Evolutionary conservation across 1,139 yeast genomes (phyloP).

Genomic region (Hyphopichia pseudoburtonii): DNA sequence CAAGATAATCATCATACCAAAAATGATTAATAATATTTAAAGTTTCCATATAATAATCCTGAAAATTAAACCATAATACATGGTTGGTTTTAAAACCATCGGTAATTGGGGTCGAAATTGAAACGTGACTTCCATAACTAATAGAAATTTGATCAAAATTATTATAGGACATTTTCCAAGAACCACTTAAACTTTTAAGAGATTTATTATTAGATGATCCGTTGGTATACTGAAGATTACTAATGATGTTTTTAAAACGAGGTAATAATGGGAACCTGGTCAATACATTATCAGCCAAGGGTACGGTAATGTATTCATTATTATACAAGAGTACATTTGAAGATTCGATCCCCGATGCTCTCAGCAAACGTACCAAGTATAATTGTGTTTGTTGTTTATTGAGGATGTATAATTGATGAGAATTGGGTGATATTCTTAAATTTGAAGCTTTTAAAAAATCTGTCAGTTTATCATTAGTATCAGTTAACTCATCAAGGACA

Average conservation of each 20-base stretch:
- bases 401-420: conserved; percentile 24
- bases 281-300: conserved; percentile 9
- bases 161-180: conserved; percentile 25
- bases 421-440: conserved; percentile 27
- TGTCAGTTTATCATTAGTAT: conserved; percentile 13
- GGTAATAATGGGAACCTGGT: conserved; percentile 34
- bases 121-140: conserved; percentile 28
- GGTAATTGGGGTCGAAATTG: conserved; percentile 39
- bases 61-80: conserved; percentile 42
- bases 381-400: conserved; percentile 18
- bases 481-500: conserved; percentile 24
- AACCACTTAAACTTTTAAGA: conserved; percentile 16
- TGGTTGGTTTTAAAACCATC: conserved; percentile 30
- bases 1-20: conserved; percentile 36
- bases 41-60: conserved; percentile 31
- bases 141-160: conserved; percentile 29
- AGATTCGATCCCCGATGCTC: conserved; percentile 12
- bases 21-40: conserved; percentile 38
- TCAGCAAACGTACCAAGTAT: conserved; percentile 22
- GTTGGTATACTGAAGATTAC: conserved; percentile 20
- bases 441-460: conserved; percentile 24
- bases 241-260: conserved; percentile 26
- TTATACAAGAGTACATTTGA: conserved; percentile 21
- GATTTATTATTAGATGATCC: conserved; percentile 14
- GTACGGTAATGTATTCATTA: conserved; percentile 25